These are phyloP conservation scores for Peziza echinospora DNA, from an alignment of 495 filamentous ascomycete genomes.

Conservation along the genomic window DNA sequence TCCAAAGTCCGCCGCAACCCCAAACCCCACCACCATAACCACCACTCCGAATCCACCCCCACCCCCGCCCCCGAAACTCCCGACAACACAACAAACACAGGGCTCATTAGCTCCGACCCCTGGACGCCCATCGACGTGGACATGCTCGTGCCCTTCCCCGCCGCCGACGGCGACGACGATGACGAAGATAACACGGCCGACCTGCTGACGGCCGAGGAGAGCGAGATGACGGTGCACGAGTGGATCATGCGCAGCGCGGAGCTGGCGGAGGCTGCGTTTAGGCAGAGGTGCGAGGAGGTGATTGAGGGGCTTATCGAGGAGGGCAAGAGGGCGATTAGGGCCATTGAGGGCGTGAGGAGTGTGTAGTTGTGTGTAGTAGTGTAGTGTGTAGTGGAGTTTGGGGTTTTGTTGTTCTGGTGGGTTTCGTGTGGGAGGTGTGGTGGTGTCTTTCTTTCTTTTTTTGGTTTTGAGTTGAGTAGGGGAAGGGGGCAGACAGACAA, in stretches of 20 bases:
- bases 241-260: constrained; percentile 72
- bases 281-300: constrained; percentile 56
- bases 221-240: constrained; percentile 75
- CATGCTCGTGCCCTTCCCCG: constrained; percentile 16
- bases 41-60: constrained; percentile 6
- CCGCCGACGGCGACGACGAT: constrained; percentile 26
- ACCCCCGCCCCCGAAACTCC: constrained; percentile 19
- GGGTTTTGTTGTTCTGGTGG: not conserved
- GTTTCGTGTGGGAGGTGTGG: not conserved
- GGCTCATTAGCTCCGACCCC: not conserved
- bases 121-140: not conserved
- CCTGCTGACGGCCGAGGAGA: constrained; percentile 48
- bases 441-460: not conserved
- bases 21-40: too few species aligned
- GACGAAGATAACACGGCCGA: constrained; percentile 36
- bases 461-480: too few species aligned
- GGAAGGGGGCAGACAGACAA: too few species aligned
- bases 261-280: constrained; percentile 55
- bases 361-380: not conserved
- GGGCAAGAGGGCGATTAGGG: constrained; percentile 51
- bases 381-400: not conserved
- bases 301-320: constrained; percentile 63
- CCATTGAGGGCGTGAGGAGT: constrained; percentile 45
- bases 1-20: constrained; percentile 3
- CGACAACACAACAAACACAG: constrained; percentile 24